Evolutionary conservation across 2,329 filamentous ascomycete genomes (phyloP).

Genomic region (Phyllachora maydis): DNA sequence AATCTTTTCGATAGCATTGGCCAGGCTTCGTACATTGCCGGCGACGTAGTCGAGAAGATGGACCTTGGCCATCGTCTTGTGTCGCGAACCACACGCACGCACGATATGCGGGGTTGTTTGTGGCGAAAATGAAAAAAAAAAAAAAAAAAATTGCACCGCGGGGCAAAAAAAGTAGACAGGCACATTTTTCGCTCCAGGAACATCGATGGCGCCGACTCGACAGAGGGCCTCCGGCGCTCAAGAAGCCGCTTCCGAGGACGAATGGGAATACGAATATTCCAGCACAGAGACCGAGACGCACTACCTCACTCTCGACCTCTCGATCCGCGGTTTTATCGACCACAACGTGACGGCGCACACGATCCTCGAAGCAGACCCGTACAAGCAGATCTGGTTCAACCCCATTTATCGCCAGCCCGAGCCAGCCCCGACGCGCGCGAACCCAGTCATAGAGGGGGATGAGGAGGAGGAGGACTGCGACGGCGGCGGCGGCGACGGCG

Average conservation of each 20-base stretch:
- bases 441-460: too few relatives aligned
- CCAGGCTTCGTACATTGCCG: constrained; percentile 86
- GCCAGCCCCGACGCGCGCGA: constrained; percentile 3
- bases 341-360: constrained; percentile 22
- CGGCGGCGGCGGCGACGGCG: too few relatives aligned
- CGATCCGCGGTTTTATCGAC: constrained; percentile 33
- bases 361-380: too few relatives aligned
- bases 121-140: too few relatives aligned
- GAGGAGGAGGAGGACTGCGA: constrained; percentile 8
- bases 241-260: too few relatives aligned
- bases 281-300: constrained; percentile 44
- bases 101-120: too few relatives aligned
- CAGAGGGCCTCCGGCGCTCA: too few relatives aligned
- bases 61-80: constrained; percentile 51
- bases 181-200: too few relatives aligned
- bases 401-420: constrained; percentile 9
- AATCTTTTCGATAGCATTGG: constrained; percentile 92
- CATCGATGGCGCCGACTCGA: too few relatives aligned
- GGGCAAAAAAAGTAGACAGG: too few relatives aligned
- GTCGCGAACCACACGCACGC: too few relatives aligned
- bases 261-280: constrained; percentile 51
- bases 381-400: constrained; percentile 15
- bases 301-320: constrained; percentile 42
- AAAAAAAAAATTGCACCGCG: too few relatives aligned
- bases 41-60: constrained; percentile 78